Conservation (phyloP, 2,329 filamentous ascomycete species). For the Sclerotinia minor region DNA sequence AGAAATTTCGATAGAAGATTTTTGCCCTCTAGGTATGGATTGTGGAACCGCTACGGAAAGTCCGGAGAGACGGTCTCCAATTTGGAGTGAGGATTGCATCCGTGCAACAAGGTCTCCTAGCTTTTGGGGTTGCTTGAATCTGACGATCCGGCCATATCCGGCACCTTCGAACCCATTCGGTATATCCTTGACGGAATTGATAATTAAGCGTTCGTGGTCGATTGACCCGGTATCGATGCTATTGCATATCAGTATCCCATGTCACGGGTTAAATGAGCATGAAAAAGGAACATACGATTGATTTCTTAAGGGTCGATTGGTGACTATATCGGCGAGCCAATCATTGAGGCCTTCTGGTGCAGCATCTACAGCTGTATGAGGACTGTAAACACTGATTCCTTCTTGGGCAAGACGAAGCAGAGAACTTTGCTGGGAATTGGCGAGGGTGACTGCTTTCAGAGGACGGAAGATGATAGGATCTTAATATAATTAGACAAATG, state of each 20-base stretch:
- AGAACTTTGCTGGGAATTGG: slow-evolving; percentile 82
- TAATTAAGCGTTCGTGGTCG: slow-evolving; percentile 32
- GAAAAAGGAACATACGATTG: slow-evolving; percentile 19
- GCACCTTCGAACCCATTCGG: slow-evolving; percentile 36
- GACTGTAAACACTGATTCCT: slow-evolving; percentile 93
- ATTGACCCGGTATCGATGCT: slow-evolving; percentile 9
- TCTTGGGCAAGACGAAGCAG: slow-evolving; percentile 79
- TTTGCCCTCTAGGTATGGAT: slow-evolving; percentile 27
- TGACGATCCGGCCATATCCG: slow-evolving; percentile 42
- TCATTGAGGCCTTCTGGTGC: slow-evolving; percentile 83
- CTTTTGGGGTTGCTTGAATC: slow-evolving; percentile 34
- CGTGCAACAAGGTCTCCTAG: slow-evolving; percentile 34
- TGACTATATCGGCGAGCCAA: slow-evolving; percentile 88
- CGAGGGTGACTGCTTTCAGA: slow-evolving; percentile 82
- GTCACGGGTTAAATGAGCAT: neutral
- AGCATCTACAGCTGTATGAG: slow-evolving; percentile 92
- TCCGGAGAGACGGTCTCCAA: slow-evolving; percentile 26
- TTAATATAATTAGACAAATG: slow-evolving; percentile 43
- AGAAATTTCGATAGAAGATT: slow-evolving; percentile 49
- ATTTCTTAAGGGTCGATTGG: slow-evolving; percentile 37
- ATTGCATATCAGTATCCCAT: slow-evolving; percentile 30
- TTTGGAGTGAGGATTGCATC: slow-evolving; percentile 33
- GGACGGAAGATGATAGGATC: slow-evolving; percentile 96
- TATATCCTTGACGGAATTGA: slow-evolving; percentile 36
- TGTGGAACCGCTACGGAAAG: slow-evolving; percentile 41